Conservation (phyloP, 331 rosid species). For the Malus hybrid region DNA sequence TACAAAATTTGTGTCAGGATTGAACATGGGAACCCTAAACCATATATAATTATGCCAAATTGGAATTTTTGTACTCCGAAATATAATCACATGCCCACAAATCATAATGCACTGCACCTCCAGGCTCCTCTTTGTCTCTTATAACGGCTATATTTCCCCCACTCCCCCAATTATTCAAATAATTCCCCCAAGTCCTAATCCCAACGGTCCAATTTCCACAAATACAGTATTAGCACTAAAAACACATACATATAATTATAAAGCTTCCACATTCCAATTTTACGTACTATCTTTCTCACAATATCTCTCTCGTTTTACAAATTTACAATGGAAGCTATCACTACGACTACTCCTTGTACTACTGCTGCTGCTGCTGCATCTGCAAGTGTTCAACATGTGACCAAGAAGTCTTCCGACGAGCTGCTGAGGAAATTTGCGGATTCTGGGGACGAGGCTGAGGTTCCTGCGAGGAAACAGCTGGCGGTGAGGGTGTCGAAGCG, state of each 20-base stretch:
- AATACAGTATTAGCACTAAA: not conserved
- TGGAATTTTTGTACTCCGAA: not conserved
- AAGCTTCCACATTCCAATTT: not conserved
- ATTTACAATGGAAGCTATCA: not conserved
- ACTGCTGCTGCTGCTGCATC: not conserved
- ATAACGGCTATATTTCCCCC: constrained; percentile 64
- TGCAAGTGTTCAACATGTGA: constrained; percentile 52
- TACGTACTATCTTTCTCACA: not conserved
- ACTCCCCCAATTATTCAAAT: constrained; percentile 23
- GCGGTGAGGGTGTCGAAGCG: constrained; percentile 20
- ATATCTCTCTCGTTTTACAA: not conserved
- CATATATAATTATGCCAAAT: not conserved
- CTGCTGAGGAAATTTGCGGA: constrained; percentile 65
- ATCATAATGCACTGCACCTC: not conserved
- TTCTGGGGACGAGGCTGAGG: constrained; percentile 4
- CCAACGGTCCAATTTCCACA: constrained; percentile 50
- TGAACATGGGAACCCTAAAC: constrained; percentile 6
- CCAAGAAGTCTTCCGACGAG: constrained; percentile 77
- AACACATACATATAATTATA: not conserved
- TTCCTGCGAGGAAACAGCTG: constrained; percentile 10
- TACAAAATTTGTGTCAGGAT: constrained; percentile 13
- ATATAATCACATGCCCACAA: constrained; percentile 26
- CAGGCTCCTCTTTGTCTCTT: not conserved
- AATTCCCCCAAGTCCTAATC: not conserved
- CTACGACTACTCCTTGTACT: not conserved